Percentiles rank a stretch among this genome's conserved stretches.
phyloP scores from a whole-genome alignment of 208 protist species.

The Leishmania turanica region DNA sequence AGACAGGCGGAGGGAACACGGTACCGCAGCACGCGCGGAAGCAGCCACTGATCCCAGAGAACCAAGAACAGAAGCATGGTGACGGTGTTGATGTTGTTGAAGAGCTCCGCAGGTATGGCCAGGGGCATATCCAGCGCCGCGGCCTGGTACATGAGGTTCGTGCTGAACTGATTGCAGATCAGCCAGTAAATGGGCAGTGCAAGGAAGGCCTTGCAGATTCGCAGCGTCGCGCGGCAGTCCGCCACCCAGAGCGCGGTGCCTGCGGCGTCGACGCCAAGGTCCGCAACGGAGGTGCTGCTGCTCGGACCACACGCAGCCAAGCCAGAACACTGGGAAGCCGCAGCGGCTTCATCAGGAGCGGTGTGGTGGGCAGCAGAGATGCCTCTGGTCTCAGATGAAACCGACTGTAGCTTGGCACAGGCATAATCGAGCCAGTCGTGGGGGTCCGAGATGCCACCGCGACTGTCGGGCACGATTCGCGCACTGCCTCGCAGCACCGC shows the following conservation, averaged over 20 bases:
- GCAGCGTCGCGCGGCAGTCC: conserved; percentile 46
- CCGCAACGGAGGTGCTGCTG: not conserved
- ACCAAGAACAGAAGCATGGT: conserved; percentile 53
- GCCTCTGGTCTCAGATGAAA: too few species aligned
- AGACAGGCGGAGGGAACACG: conserved; percentile 23
- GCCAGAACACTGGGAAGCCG: not conserved
- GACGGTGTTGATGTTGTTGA: conserved; percentile 77
- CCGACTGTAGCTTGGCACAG: not conserved
- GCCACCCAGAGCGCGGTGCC: conserved; percentile 17
- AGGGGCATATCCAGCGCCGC: conserved; percentile 42
- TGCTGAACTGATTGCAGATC: conserved; percentile 73
- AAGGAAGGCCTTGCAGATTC: conserved; percentile 50
- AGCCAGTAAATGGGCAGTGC: conserved; percentile 77
- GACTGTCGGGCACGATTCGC: not conserved
- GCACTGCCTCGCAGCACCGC: conserved; percentile 3
- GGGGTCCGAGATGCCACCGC: not conserved
- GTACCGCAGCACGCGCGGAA: conserved; percentile 36
- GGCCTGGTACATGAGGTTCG: conserved; percentile 62
- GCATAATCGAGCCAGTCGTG: conserved; percentile 30
- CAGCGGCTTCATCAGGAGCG: not conserved
- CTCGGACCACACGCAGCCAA: not conserved
- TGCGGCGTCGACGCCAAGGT: not conserved
- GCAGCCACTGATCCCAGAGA: conserved; percentile 43
- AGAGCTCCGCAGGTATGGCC: conserved; percentile 52
- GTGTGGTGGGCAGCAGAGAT: not conserved